Evolutionary conservation across 73 alveolate genomes (phyloP), one percentile per base, ranked within the genome.

Genomic region (Uronychia binucleata): DNA sequence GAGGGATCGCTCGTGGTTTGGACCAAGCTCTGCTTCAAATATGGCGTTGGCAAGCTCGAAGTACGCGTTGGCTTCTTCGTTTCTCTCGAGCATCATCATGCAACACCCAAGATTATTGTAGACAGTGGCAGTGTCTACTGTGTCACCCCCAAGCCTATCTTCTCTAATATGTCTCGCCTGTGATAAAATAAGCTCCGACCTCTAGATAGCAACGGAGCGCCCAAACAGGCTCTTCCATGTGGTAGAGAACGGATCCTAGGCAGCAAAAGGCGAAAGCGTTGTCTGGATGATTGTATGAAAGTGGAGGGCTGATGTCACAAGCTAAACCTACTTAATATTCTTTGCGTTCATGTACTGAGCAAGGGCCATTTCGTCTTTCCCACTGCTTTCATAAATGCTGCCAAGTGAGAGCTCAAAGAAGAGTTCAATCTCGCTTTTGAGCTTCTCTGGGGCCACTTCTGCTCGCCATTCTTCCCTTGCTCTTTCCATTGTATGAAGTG

Each of bases 81-180:
- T 92, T 82, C 99, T 90, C 33, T 92, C 98, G 13, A 96, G 93
- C 96, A 89, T 88, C 82, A 75, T 86, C 98, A 96, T 94, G 78
- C 98, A 95, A 77, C 97, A 94, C 60, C 99, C 99, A 30, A 98
- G 94, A 88, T 98, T 98, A 86, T 98, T 98, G 82, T 96, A 98
- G 19, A 97, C 98, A 1, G 99, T 97, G n/a, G 99, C 99, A 8
- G 99, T 98, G 82, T 98, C 99, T 1, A 97, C 95, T n/a, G 99
- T 96, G 79, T 98, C 99, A 1, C 99, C 99, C 0, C 99, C 99
- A 28, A 97, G 93, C 33, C 96, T 88, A 85, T 97, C 96, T 90
- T 98, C 99, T 91, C 99, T 96, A 81, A 96, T 93, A 87, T 98
- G 99, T 85, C 98, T 87, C 13, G 99, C 99, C 85, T 67, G 5